Base-by-base conservation (phyloP, 306 rosid genomes). In the Lagenaria siceraria region DNA sequence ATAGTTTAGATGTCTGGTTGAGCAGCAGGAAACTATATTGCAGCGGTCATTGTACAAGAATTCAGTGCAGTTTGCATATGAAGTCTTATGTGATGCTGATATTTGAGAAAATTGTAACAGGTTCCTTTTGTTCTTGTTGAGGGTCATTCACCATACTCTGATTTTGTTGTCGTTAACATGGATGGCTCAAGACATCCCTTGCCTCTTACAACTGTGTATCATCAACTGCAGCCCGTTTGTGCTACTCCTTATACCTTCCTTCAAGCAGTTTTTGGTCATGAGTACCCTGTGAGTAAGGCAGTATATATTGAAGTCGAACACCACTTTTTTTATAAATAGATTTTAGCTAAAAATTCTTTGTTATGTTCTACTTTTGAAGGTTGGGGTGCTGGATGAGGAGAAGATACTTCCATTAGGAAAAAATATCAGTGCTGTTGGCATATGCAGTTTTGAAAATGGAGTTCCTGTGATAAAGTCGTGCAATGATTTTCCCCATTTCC, bases 341-440 rank as follows among this genome's bases (percentile, higher is more conserved):
- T 49, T 48, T 71, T 61, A 62, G 22, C 10, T 62, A 21, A 77
- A 35, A 38, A 52, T 73, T 4, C 42, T 59, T 63, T 33, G 25
- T 64, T 18, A 49, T 81, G 5, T 80, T 84, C 69, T 56, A 70
- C 49, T 71, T 85, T 83, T 80, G 79, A 83, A 96, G 99, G 90
- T 90, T 55, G 99, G 93, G 42, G 77, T 96, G 36, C 92, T 88
- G n/a, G 93, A 96, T 53, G 97, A 88, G 82, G 99, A 92, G 82
- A 90, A 90, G 84, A 87, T 95, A 78, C 99, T 95, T 71, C 92
- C 96, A 1, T 63, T 90, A 85, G 99, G 97, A 80, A 89, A 84
- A 86, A 93, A 89, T 80, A 76, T 90, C 48, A 89, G 82, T 83
- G 97, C 92, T 75, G 96, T 95, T 68, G 99, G 99, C 80, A 56